These are phyloP conservation scores for Kwoniella dejecticola DNA, from an alignment of 768 basidiomycete genomes.

Conservation along the genomic window DNA sequence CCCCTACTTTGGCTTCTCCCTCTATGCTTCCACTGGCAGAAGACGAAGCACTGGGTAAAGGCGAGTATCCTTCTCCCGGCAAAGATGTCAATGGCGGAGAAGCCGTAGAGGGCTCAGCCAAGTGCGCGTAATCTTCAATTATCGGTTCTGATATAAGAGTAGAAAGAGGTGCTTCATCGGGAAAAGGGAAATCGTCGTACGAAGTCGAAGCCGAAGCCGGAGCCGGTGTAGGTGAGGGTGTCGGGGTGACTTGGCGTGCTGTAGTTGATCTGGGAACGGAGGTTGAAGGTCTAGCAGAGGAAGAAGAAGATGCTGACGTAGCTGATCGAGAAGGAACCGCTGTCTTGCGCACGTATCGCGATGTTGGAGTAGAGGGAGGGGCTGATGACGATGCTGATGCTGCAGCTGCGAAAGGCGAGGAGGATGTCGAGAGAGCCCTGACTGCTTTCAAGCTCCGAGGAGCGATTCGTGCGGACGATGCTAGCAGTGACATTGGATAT, in stretches of 20 bases:
- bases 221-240: neutral
- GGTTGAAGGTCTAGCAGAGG: too few relatives aligned
- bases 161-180: conserved; percentile 19
- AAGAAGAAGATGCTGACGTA: too few relatives aligned
- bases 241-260: neutral
- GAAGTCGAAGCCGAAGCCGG: neutral
- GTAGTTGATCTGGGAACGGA: conserved; percentile 2
- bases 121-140: conserved; percentile 35
- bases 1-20: conserved; percentile 17
- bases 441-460: conserved; percentile 60
- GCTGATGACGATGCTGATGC: conserved; percentile 70
- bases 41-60: conserved; percentile 15
- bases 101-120: conserved; percentile 18
- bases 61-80: conserved; percentile 16
- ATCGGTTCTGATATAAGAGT: conserved; percentile 20
- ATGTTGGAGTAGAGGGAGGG: conserved; percentile 78
- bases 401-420: conserved; percentile 59
- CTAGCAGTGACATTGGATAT: neutral
- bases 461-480: neutral
- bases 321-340: conserved; percentile 10
- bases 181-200: conserved; percentile 21
- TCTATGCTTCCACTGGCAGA: conserved; percentile 1
- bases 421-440: conserved; percentile 68
- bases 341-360: conserved; percentile 20
- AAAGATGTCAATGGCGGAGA: conserved; percentile 30